Conservation (phyloP, 1,139 yeast species). For the Saccharomyces hybrid region DNA sequence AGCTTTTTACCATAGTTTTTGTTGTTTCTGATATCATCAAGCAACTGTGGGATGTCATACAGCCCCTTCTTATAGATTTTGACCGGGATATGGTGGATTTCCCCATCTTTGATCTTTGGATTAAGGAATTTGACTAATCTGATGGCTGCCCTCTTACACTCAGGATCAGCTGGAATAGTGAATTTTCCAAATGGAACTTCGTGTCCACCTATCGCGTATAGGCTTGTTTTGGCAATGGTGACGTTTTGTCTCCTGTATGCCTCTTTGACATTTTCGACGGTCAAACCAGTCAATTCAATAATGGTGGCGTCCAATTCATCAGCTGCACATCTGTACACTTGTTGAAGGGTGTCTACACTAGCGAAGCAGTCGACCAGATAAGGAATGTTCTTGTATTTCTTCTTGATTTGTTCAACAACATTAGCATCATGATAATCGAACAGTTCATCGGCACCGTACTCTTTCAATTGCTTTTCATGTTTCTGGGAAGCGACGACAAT, state of each 20-base stretch:
- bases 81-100: constrained; percentile 25
- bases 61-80: constrained; percentile 25
- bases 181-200: constrained; percentile 29
- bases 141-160: constrained; percentile 17
- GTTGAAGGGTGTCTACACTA: constrained; percentile 35
- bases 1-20: constrained; percentile 29
- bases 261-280: constrained; percentile 21
- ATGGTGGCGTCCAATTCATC: constrained; percentile 30
- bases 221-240: constrained; percentile 19
- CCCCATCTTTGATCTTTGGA: constrained; percentile 23
- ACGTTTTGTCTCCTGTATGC: constrained; percentile 25
- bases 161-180: constrained; percentile 23
- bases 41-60: constrained; percentile 18
- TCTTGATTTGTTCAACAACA: constrained; percentile 44
- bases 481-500: constrained; percentile 43
- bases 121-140: constrained; percentile 22
- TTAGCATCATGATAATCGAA: constrained; percentile 54
- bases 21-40: constrained; percentile 24
- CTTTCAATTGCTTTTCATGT: constrained; percentile 32
- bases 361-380: constrained; percentile 47
- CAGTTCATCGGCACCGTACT: constrained; percentile 51
- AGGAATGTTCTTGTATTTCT: constrained; percentile 36
- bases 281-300: constrained; percentile 18
- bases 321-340: constrained; percentile 40
- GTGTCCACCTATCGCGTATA: constrained; percentile 22